phyloP scores from a whole-genome alignment of 1,284 basidiomycete species.

The Leccinum pachyderme region DNA sequence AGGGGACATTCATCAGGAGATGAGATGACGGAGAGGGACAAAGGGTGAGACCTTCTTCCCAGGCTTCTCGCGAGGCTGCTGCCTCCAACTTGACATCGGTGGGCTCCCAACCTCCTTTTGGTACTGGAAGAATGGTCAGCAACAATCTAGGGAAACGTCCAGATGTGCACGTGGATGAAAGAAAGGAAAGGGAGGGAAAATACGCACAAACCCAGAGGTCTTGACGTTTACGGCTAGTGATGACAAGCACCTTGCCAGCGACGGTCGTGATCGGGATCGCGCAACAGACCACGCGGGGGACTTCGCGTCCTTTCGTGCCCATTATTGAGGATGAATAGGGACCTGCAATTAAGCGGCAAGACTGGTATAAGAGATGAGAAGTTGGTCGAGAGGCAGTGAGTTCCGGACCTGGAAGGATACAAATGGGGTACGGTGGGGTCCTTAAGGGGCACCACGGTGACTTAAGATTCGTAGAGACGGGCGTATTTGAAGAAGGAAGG shows the following conservation, averaged over 20 bases:
- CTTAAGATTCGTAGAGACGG: constrained; percentile 8
- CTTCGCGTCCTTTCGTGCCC: constrained; percentile 74
- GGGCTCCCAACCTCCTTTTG: constrained; percentile 83
- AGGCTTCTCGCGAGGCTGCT: constrained; percentile 83
- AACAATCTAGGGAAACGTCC: constrained; percentile 5
- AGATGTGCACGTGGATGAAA: constrained; percentile 8
- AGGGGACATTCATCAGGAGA: constrained; percentile 57
- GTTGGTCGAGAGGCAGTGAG: not conserved
- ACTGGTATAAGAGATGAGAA: constrained; percentile 10
- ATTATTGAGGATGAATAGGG: constrained; percentile 39
- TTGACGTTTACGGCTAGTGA: constrained; percentile 78
- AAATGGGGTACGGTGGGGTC: constrained; percentile 3
- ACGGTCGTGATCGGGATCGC: constrained; percentile 75
- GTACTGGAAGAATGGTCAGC: constrained; percentile 49
- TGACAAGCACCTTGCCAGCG: constrained; percentile 71
- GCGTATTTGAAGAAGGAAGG: constrained; percentile 10
- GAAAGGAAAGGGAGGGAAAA: constrained; percentile 9
- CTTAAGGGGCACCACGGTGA: constrained; percentile 13
- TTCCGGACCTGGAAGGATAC: constrained; percentile 12
- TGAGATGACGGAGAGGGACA: constrained; percentile 72
- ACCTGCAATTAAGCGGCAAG: constrained; percentile 1
- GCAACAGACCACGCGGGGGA: constrained; percentile 81
- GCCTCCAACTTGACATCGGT: constrained; percentile 75
- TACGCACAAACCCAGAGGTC: constrained; percentile 83
- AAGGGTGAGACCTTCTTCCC: constrained; percentile 89